Conservation (phyloP, 129 eudicot genomes). For the Gnaphalium uliginosum region DNA sequence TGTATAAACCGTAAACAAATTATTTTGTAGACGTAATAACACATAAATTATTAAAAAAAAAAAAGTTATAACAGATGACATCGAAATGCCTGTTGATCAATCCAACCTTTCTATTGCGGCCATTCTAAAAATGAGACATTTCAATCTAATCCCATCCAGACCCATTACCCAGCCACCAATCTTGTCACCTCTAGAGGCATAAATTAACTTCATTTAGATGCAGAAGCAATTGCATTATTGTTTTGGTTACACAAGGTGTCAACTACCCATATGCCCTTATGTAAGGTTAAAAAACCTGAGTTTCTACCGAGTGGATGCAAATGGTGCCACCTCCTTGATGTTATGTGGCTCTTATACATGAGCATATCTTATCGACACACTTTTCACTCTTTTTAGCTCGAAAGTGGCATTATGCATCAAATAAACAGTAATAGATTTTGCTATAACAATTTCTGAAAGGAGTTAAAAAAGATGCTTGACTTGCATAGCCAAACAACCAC, state of each 20-base stretch:
- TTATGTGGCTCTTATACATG: conserved; percentile 18
- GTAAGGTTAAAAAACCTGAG: neutral
- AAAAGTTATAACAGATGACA: neutral
- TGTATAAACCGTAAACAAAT: neutral
- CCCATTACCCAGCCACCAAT: neutral
- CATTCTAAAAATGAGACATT: neutral
- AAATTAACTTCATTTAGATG: neutral
- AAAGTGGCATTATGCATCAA: conserved; percentile 4
- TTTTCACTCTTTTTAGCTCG: conserved; percentile 1
- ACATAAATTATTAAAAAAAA: too few species aligned
- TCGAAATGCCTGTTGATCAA: neutral
- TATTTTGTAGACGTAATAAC: neutral
- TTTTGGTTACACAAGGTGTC: neutral
- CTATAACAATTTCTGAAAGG: conserved; percentile 18
- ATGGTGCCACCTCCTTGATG: conserved; percentile 18
- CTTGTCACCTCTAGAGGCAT: neutral
- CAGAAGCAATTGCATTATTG: neutral
- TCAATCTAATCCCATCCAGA: neutral
- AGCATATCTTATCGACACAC: conserved; percentile 17
- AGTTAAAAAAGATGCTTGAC: conserved; percentile 20
- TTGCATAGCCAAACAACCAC: neutral
- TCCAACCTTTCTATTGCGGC: neutral
- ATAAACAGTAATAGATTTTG: neutral
- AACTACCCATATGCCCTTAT: neutral
- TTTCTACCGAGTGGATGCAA: conserved; percentile 22